phyloP scores from a whole-genome alignment of 331 rosid genomes.

The Malus hybrid region DNA sequence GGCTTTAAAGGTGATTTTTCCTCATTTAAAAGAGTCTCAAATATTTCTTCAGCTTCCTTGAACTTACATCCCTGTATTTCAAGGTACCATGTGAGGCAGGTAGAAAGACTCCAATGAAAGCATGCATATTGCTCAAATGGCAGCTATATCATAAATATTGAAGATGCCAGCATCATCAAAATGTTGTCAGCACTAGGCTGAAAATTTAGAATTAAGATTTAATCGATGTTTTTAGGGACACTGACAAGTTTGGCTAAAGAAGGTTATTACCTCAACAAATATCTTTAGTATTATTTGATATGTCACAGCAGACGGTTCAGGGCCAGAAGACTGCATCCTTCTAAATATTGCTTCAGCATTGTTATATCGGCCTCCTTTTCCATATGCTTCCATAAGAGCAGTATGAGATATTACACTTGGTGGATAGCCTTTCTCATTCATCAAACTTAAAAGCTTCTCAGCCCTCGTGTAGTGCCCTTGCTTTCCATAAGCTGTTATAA shows the following conservation, averaged over 20 bases:
- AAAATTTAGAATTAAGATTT: neutral
- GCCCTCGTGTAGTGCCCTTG: constrained; percentile 71
- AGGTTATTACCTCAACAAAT: constrained; percentile 58
- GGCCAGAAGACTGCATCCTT: constrained; percentile 79
- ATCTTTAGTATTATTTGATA: constrained; percentile 79
- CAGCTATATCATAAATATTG: neutral
- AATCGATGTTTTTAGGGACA: neutral
- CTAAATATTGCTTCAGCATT: constrained; percentile 90
- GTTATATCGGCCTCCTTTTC: constrained; percentile 61
- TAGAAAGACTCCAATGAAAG: constrained; percentile 16
- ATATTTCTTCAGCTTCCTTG: constrained; percentile 81
- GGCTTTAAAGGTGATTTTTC: constrained; percentile 67
- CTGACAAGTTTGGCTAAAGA: neutral
- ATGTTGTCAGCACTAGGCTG: neutral
- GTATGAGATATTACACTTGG: constrained; percentile 80
- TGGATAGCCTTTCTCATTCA: constrained; percentile 65
- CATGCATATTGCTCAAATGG: neutral
- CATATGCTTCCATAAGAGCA: constrained; percentile 98
- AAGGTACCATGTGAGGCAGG: constrained; percentile 7
- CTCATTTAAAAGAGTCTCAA: constrained; percentile 52
- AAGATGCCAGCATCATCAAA: neutral
- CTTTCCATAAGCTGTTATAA: constrained; percentile 90
- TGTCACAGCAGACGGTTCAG: constrained; percentile 83
- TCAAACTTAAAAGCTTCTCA: constrained; percentile 54
- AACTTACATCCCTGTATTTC: constrained; percentile 61